Evolutionary conservation across 1,284 basidiomycete genomes (phyloP), one percentile per base, ranked within the genome.

Genomic region (Amylostereum areolatum): DNA sequence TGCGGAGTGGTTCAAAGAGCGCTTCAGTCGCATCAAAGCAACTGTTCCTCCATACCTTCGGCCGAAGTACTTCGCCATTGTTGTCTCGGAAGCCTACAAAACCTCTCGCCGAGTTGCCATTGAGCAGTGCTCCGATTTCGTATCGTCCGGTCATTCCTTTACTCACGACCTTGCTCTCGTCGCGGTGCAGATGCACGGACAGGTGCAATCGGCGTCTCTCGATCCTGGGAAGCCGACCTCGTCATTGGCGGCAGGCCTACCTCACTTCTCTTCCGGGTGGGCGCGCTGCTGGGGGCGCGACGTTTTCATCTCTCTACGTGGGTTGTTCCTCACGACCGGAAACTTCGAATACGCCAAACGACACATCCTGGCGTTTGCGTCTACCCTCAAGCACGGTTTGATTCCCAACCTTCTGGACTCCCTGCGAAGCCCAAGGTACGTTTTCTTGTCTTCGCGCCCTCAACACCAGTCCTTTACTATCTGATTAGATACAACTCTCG

Each of bases 231-330:
- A 78, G 58, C 66, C 77, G 2, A 86, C 84, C 0, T 83, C 95
- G 2, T 92, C 86, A 8, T 74, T 97, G 29, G 93, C 95, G 2
- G 94, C 94, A n/a, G 95, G 95, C 24, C 70, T 97, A 29, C 93
- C 95, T 9, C 94, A 97, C 69, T 97, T 97, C 61, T 74, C 90
- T 2, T 71, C 87, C 6, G 85, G 85, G 5, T 97, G 95, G 94
- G 92, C 92, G 11, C 78, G 94, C 43, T 93, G 90, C 62, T 97
- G 95, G 95, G 94, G 95, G n/a, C 81, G 94, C 35, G 94, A 97
- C 65, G 91, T 96, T 1, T 95, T 95, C 69, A 96, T 97, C 65
- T 95, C 92, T 1, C 71, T 96, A 10, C 83, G 92, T 53, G 94
- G 94, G 3, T 72, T 97, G 43, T 96, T 97, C 72, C 70, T 97